Conservation (phyloP, 1,284 basidiomycete species). For the Blastosporella zonata region DNA sequence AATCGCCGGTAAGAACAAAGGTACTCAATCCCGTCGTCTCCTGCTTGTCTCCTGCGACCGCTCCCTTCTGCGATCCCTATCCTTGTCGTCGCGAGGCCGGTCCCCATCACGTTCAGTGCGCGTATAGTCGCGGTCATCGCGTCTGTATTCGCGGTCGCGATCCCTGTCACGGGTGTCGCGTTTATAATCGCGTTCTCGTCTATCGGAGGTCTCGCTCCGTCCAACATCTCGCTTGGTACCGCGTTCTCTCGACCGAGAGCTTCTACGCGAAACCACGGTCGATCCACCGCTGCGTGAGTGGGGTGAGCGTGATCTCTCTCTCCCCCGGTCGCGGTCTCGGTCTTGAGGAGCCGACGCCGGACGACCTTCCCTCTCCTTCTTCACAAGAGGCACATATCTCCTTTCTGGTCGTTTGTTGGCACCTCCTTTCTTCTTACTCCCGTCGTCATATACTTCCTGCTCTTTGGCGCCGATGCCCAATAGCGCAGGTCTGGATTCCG, state of each 20-base stretch:
- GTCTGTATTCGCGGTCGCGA: slow-evolving; percentile 25
- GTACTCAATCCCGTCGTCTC: slow-evolving; percentile 14
- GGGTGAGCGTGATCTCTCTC: slow-evolving; percentile 40
- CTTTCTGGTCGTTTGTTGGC: slow-evolving; percentile 52
- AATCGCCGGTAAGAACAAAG: neutral
- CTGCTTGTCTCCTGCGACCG: slow-evolving; percentile 24
- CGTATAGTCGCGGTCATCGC: slow-evolving; percentile 16
- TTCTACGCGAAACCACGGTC: slow-evolving; percentile 27
- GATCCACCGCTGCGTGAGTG: slow-evolving; percentile 26
- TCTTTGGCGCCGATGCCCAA: slow-evolving; percentile 92
- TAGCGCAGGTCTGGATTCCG: slow-evolving; percentile 75
- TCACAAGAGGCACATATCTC: slow-evolving; percentile 76
- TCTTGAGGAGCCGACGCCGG: slow-evolving; percentile 25
- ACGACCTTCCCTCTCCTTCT: slow-evolving; percentile 46
- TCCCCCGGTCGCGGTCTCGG: slow-evolving; percentile 26
- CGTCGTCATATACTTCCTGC: slow-evolving; percentile 64
- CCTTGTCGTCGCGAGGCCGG: slow-evolving; percentile 13
- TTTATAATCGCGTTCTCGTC: slow-evolving; percentile 23
- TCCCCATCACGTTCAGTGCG: slow-evolving; percentile 19
- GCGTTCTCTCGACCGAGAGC: slow-evolving; percentile 31
- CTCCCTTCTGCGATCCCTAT: slow-evolving; percentile 19
- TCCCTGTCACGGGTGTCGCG: slow-evolving; percentile 17
- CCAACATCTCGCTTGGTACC: slow-evolving; percentile 24
- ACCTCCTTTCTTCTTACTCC: slow-evolving; percentile 47
- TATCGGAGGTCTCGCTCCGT: slow-evolving; percentile 20